phyloP scores from a whole-genome alignment of 176 grass and related monocot species.

The Phragmites australis region DNA sequence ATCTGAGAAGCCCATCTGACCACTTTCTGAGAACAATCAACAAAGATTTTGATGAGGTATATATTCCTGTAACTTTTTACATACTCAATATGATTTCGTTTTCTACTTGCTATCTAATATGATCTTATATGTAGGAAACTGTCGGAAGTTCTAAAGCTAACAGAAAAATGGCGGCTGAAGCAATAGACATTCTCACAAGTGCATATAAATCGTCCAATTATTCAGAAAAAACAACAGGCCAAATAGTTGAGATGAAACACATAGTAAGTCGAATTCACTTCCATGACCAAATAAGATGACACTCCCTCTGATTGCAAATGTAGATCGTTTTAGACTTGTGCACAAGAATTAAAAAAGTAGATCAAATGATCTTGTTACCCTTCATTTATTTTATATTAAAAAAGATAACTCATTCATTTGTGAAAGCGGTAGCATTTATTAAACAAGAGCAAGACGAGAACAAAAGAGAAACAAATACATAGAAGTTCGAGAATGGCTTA shows the following conservation, averaged over 20 bases:
- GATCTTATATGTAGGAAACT: slow-evolving; percentile 28
- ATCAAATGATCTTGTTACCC: no score
- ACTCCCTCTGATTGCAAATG: no score
- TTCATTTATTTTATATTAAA: no score
- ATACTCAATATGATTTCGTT: not conserved
- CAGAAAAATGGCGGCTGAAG: slow-evolving; percentile 42
- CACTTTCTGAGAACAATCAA: slow-evolving; percentile 51
- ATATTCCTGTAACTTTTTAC: not conserved
- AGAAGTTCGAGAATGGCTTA: no score
- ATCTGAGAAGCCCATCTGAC: slow-evolving; percentile 47
- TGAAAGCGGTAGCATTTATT: no score
- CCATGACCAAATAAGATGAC: no score
- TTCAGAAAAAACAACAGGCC: slow-evolving; percentile 6
- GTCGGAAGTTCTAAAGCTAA: slow-evolving; percentile 22
- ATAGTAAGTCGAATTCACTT: slow-evolving; percentile 34
- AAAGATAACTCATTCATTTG: no score
- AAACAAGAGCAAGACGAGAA: no score
- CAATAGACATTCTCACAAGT: slow-evolving; percentile 41
- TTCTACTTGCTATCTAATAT: not conserved
- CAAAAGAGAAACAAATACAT: no score
- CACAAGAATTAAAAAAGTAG: no score
- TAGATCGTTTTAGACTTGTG: no score
- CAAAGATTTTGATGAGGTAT: slow-evolving; percentile 58
- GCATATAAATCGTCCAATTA: slow-evolving; percentile 34
- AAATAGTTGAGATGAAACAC: slow-evolving; percentile 38